These are phyloP conservation scores for Eudorina sp. DNA, from an alignment of 139 green algal species.

Conservation along the genomic window DNA sequence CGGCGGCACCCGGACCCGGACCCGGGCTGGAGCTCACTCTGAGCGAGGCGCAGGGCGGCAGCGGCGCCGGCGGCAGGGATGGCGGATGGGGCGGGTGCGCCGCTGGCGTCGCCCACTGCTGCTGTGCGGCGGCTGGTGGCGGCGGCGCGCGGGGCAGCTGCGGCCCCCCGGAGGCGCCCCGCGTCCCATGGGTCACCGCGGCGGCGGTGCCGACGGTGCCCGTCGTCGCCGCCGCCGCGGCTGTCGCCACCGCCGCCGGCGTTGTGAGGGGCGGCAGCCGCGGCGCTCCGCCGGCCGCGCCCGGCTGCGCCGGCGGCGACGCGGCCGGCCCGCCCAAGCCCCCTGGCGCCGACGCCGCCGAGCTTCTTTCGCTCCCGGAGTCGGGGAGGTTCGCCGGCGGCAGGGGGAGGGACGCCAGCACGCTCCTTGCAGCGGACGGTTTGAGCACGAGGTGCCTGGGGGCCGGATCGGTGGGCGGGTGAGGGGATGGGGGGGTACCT, in stretches of 20 bases:
- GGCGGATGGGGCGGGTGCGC: neutral
- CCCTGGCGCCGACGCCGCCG: neutral
- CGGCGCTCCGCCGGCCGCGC: neutral
- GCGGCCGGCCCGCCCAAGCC: no score
- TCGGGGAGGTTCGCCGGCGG: neutral
- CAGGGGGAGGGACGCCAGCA: neutral
- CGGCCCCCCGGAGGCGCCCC: neutral
- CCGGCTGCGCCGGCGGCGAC: neutral
- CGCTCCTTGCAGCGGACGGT: neutral
- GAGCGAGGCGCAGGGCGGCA: neutral
- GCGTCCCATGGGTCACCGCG: no score
- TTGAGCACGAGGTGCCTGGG: neutral
- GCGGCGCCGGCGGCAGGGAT: neutral
- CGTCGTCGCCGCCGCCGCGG: neutral
- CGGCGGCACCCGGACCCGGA: neutral
- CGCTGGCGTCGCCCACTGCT: neutral
- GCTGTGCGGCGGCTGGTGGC: neutral
- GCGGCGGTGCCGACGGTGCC: no score
- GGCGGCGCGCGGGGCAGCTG: neutral
- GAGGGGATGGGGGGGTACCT: no score
- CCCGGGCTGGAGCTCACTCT: neutral
- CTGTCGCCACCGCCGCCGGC: neutral
- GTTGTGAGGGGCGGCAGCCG: neutral
- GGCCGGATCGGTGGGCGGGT: no score
- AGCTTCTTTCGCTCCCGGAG: neutral